Base-by-base conservation (phyloP, 78 protist species). In the Protostelium mycophagum region DNA sequence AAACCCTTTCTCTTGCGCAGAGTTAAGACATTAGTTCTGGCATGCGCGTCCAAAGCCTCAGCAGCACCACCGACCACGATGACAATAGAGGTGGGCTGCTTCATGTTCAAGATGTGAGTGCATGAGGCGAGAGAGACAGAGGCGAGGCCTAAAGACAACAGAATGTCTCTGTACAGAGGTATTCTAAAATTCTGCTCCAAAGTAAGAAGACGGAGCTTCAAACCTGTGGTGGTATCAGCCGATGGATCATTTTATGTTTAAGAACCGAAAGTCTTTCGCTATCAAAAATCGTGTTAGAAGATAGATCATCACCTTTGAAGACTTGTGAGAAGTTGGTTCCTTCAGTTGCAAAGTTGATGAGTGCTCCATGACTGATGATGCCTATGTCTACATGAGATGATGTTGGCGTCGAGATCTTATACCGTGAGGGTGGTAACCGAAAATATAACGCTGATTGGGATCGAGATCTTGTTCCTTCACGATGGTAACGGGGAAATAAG, bases 51-150 rank as follows among this genome's bases (percentile, higher is more conserved):
- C 16, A 92, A 34, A 28, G 94, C 89, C 85, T 92, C 94, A n/a
- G 86, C 94, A 36, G 94, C 94, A 1, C 94, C 94, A 0, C 94
- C 94, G 63, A 92, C 86, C 0, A 92, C 94, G 5, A 92, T 88
- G 86, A 86, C 38, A 36, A 92, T 89, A 29, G 90, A 51, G 83
- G 86, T 34, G 23, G 92, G 92, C 0, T 86, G 37, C 63, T 92
- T 92, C 28, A 63, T 63, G 5, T 39, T 36, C 38, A 92, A 86
- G 0, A 92, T 89, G 63, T 88, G 89, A 36, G 86, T 90, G 39
- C 94, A 92, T 23, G 89, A 63, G 1, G 35, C 73, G 35, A 63
- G 63, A 28, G 38, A 34, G n/a, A 92, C 94, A 29, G 91, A 89
- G 38, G 90, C 86, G 34, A 92, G 84, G 35, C 94, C 94, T 39